Base-by-base conservation (phyloP, 257 asterid species). In the Solanum rostratum region DNA sequence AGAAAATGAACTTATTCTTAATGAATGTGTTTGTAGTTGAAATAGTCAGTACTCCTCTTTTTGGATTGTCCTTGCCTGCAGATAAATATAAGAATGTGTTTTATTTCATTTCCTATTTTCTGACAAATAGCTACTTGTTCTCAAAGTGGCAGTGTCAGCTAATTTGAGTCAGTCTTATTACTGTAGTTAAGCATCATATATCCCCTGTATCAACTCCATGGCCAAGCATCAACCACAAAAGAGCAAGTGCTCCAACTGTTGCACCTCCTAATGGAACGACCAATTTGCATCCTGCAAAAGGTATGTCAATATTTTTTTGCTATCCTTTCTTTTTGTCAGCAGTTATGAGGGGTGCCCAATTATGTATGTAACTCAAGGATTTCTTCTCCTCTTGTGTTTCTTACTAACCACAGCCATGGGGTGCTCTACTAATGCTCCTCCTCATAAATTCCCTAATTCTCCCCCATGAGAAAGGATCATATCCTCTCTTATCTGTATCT, bases 141-240 rank as follows among this genome's bases (percentile, higher is more conserved):
- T 14, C 49, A 41, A 62, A 45, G 55, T 82, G 39, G 54, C 27
- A 52, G 29, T 49, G 60, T 30, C 7, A 55, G 29, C 82, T 83
- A 80, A 79, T 20, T 22, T 79, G 24, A 33, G 70, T 29, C 20
- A n/a, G 73, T 80, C 52, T 54, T 52, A 27, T 83, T 52, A 50
- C 27, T 89, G 88, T 87, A 95, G 98, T 52, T 33, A 83, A 86
- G 83, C 92, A 89, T 87, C 86, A 41, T 86, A 60, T 73, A 43
- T 69, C 92, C 83, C 90, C 92, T 83, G 63, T 84, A 41, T 89
- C 87, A 76, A 84, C 96, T 78, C 92, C 92, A 59, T 90, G 90
- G 80, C 92, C 93, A 60, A 90, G 92, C 88, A 88, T 84, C 84
- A 87, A 80, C 3, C 76, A 70, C 49, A 85, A 78, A 83, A 54